These are phyloP conservation scores for Pseudozyma pruni DNA, from an alignment of 1,284 basidiomycete genomes.

Conservation along the genomic window DNA sequence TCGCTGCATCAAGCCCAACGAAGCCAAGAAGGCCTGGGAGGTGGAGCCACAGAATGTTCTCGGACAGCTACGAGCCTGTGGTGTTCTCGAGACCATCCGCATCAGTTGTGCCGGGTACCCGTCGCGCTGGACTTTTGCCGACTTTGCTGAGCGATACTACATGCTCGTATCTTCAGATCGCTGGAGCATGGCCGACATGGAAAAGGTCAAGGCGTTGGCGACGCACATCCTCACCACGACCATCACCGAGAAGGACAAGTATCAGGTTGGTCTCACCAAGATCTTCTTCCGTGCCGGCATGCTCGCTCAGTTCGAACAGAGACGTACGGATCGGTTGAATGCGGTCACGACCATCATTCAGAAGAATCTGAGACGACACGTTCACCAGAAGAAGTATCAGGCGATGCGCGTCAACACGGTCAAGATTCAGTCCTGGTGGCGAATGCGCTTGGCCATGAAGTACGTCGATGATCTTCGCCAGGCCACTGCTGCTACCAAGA, in stretches of 20 bases:
- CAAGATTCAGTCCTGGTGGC: constrained; percentile 92
- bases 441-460: constrained; percentile 80
- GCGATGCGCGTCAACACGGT: constrained; percentile 80
- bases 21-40: constrained; percentile 94
- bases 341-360: constrained; percentile 92
- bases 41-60: constrained; percentile 95
- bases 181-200: constrained; percentile 73
- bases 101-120: constrained; percentile 99
- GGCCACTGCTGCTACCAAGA: constrained; percentile 78
- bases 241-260: constrained; percentile 92
- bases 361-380: constrained; percentile 90
- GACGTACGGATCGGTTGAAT: constrained; percentile 87
- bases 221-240: constrained; percentile 84
- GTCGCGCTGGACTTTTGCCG: constrained; percentile 97
- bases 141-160: constrained; percentile 99
- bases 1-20: constrained; percentile 99
- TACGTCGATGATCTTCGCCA: constrained; percentile 79
- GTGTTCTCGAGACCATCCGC: constrained; percentile 98
- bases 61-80: constrained; percentile 94
- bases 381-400: constrained; percentile 85
- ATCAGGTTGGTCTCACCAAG: constrained; percentile 95
- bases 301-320: constrained; percentile 93
- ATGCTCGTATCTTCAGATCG: constrained; percentile 89
- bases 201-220: constrained; percentile 77
- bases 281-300: constrained; percentile 99